phyloP scores from a whole-genome alignment of 495 filamentous ascomycete genomes.

The Cladorrhinum samala region DNA sequence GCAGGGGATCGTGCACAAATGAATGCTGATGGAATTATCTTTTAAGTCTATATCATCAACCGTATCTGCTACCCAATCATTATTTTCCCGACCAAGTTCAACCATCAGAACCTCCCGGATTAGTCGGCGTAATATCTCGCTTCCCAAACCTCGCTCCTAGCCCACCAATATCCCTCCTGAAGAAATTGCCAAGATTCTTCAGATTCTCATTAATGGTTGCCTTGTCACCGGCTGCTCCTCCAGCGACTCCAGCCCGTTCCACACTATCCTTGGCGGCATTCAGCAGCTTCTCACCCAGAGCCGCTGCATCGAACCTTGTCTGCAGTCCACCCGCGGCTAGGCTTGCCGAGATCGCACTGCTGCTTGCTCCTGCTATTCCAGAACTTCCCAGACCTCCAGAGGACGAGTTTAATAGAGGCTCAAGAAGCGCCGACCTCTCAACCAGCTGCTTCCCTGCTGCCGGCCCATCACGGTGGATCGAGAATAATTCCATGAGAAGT shows the following conservation, averaged over 20 bases:
- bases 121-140: slow-evolving; percentile 35
- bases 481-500: slow-evolving; percentile 81
- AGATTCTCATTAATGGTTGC: slow-evolving; percentile 80
- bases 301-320: slow-evolving; percentile 71
- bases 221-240: slow-evolving; percentile 61
- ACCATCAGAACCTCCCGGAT: slow-evolving; percentile 7
- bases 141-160: slow-evolving; percentile 68
- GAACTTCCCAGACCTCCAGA: slow-evolving; percentile 3
- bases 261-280: slow-evolving; percentile 88
- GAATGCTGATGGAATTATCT: too few species aligned
- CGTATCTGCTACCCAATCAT: not conserved
- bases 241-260: slow-evolving; percentile 59
- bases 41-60: not conserved
- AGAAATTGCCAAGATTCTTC: slow-evolving; percentile 94
- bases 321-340: slow-evolving; percentile 42
- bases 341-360: slow-evolving; percentile 16
- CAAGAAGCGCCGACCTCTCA: slow-evolving; percentile 54
- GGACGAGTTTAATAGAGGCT: slow-evolving; percentile 47
- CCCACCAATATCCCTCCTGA: slow-evolving; percentile 78
- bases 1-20: too few species aligned
- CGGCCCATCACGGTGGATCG: slow-evolving; percentile 64
- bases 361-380: not conserved
- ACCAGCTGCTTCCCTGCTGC: slow-evolving; percentile 53
- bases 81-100: not conserved
- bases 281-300: slow-evolving; percentile 65